These are phyloP conservation scores for Rasamsonia emersonii DNA, from an alignment of 2,329 filamentous ascomycete genomes.

Conservation along the genomic window DNA sequence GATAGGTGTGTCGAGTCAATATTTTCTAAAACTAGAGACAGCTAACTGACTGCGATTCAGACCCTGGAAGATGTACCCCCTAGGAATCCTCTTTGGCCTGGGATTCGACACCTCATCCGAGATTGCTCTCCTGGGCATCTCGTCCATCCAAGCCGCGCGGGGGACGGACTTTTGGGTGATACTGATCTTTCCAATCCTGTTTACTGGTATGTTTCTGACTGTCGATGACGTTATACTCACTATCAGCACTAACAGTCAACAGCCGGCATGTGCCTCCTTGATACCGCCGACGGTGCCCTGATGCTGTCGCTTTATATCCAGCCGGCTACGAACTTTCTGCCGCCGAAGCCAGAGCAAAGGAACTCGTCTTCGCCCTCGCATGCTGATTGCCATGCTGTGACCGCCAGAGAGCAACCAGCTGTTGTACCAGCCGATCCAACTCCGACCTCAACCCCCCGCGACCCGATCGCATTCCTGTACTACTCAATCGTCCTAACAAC, in stretches of 20 bases:
- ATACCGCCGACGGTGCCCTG: constrained; percentile 84
- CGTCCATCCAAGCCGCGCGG: constrained; percentile 72
- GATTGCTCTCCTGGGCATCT: constrained; percentile 83
- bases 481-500: constrained; percentile 83
- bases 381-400: background rate
- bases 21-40: background rate
- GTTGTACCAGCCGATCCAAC: background rate
- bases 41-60: constrained; percentile 14
- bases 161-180: constrained; percentile 93
- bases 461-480: constrained; percentile 83
- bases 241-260: background rate
- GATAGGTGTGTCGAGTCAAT: constrained; percentile 36
- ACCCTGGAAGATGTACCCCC: constrained; percentile 88
- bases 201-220: constrained; percentile 57
- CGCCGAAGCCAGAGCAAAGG: constrained; percentile 19
- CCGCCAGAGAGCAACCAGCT: too few relatives aligned
- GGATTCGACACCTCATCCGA: constrained; percentile 96
- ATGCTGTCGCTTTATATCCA: constrained; percentile 90
- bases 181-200: constrained; percentile 79
- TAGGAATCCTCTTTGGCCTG: constrained; percentile 80
- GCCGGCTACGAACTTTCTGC: constrained; percentile 33
- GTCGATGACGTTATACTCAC: background rate
- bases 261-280: constrained; percentile 91
- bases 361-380: background rate
- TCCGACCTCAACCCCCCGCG: constrained; percentile 56